These are phyloP conservation scores for Starmerella potacharoeniae DNA, from an alignment of 805 yeast genomes.

Conservation along the genomic window DNA sequence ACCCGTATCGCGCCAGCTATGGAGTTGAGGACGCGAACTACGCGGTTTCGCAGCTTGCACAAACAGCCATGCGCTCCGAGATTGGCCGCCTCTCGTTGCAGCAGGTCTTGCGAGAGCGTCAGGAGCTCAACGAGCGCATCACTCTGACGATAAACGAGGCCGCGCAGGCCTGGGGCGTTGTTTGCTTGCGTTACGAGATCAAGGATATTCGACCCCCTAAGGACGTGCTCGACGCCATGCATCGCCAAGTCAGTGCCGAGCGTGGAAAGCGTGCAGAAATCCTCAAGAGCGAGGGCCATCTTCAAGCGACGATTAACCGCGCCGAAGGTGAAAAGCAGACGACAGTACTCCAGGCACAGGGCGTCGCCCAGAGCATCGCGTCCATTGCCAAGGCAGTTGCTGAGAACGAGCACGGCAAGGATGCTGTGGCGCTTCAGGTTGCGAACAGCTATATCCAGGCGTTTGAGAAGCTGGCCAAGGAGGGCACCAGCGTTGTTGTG, in stretches of 20 bases:
- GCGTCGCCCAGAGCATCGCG: conserved; percentile 61
- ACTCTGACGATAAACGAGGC: conserved; percentile 76
- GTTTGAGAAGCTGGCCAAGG: conserved; percentile 72
- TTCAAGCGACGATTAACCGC: conserved; percentile 67
- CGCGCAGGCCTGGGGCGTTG: conserved; percentile 74
- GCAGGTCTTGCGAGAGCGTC: conserved; percentile 67
- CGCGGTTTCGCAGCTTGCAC: conserved; percentile 76
- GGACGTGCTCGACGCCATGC: conserved; percentile 82
- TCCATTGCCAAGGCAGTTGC: conserved; percentile 55
- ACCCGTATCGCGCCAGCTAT: conserved; percentile 75
- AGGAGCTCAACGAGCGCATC: conserved; percentile 57
- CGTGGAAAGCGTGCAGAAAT: conserved; percentile 80
- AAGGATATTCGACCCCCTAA: conserved; percentile 81
- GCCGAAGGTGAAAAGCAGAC: conserved; percentile 74
- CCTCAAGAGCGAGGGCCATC: conserved; percentile 72
- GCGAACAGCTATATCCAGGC: conserved; percentile 79
- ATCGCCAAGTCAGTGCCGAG: conserved; percentile 79
- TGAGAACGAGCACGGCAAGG: conserved; percentile 56
- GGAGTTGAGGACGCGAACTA: conserved; percentile 83
- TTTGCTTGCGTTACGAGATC: conserved; percentile 74
- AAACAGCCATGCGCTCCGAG: conserved; percentile 83
- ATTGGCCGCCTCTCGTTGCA: conserved; percentile 75
- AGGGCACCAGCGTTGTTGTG: conserved; percentile 61
- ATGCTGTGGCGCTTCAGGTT: conserved; percentile 66
- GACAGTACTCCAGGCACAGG: conserved; percentile 66